Evolutionary conservation across 331 rosid species (phyloP).

Genomic region (Acacia pycnantha): DNA sequence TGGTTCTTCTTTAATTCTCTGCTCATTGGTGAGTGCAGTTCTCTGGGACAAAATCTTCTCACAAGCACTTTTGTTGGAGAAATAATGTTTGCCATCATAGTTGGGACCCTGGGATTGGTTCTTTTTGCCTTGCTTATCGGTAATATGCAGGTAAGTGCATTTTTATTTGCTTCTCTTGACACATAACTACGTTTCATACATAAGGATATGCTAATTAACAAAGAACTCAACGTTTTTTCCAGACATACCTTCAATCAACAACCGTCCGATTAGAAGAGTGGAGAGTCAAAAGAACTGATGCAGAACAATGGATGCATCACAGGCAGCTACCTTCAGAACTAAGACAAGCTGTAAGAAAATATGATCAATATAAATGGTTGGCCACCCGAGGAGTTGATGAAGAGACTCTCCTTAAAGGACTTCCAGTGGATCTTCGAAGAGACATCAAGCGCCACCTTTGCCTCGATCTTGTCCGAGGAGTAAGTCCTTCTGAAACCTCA

Average conservation of each 20-base stretch:
- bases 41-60: conserved; percentile 73
- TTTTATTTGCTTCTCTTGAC: neutral
- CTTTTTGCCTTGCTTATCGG: conserved; percentile 90
- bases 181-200: neutral
- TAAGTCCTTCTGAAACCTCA: conserved; percentile 38
- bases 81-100: conserved; percentile 70
- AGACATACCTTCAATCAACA: conserved; percentile 87
- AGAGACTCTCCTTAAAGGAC: conserved; percentile 66
- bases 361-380: conserved; percentile 85
- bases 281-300: conserved; percentile 85
- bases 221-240: neutral
- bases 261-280: conserved; percentile 87
- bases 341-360: conserved; percentile 65
- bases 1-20: neutral
- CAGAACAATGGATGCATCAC: conserved; percentile 94
- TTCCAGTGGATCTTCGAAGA: conserved; percentile 80
- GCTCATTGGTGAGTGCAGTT: conserved; percentile 51
- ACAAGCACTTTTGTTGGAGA: conserved; percentile 82
- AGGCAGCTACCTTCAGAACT: conserved; percentile 74
- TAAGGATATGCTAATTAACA: neutral
- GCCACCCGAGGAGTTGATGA: conserved; percentile 92
- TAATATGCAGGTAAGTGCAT: conserved; percentile 77
- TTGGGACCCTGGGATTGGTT: conserved; percentile 80
- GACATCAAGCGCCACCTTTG: conserved; percentile 93
- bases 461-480: conserved; percentile 85